phyloP scores from a whole-genome alignment of 2,329 filamentous ascomycete genomes.

The Colletotrichum sojae region DNA sequence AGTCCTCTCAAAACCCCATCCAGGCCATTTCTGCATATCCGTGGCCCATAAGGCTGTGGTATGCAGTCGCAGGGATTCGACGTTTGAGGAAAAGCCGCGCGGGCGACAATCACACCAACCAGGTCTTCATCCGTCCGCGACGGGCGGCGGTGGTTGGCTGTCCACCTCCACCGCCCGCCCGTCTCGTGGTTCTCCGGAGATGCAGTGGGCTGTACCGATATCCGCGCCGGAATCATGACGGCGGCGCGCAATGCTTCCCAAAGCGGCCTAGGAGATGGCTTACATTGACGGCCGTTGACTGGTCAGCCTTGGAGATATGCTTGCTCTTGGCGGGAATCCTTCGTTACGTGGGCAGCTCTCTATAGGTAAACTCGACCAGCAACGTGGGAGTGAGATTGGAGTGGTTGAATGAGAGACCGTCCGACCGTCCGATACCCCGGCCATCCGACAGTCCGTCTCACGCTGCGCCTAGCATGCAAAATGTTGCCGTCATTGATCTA shows the following conservation, averaged over 20 bases:
- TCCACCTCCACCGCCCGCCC: neutral
- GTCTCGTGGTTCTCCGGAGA: neutral
- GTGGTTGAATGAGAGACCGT: neutral
- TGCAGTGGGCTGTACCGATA: neutral
- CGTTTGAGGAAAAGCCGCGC: too few relatives aligned
- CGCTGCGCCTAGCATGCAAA: neutral
- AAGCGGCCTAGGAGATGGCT: conserved; percentile 16
- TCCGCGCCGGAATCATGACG: neutral
- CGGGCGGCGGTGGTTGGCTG: neutral
- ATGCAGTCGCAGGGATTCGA: too few relatives aligned
- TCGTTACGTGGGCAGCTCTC: neutral
- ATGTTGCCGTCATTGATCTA: conserved; percentile 20
- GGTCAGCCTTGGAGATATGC: neutral
- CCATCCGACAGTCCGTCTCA: too few relatives aligned
- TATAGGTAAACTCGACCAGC: neutral
- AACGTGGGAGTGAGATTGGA: neutral
- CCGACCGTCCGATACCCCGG: too few relatives aligned
- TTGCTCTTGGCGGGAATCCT: conserved; percentile 1
- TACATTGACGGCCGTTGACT: conserved; percentile 5
- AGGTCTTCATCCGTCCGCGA: too few relatives aligned
- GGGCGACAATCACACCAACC: too few relatives aligned
- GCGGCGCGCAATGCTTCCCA: conserved; percentile 34
- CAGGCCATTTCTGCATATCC: too few relatives aligned
- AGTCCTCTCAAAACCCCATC: too few relatives aligned
- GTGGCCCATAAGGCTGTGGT: too few relatives aligned